Conservation (phyloP, 1,139 yeast genomes). For the Lodderomyces orthopsilosis region DNA sequence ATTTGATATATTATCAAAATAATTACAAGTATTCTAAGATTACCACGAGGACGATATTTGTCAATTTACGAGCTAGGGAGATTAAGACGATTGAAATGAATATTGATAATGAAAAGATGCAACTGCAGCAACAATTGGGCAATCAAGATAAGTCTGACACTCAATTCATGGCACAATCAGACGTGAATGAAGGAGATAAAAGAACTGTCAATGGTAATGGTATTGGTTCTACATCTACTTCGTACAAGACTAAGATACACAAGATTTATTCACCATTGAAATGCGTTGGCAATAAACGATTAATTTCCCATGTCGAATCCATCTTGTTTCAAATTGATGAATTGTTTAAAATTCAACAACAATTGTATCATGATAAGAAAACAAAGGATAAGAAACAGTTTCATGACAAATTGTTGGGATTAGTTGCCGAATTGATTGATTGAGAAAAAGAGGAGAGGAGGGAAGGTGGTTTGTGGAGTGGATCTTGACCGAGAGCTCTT, state of each 20-base stretch:
- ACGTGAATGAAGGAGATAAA: neutral
- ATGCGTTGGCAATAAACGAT: constrained; percentile 31
- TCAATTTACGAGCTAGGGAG: constrained; percentile 57
- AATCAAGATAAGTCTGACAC: neutral
- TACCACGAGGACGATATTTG: constrained; percentile 35
- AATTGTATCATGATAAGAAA: constrained; percentile 10
- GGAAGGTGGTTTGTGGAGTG: no score
- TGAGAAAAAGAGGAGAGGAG: neutral
- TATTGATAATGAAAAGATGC: constrained; percentile 8
- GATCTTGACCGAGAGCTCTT: no score
- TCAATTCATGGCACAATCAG: neutral
- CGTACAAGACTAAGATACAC: constrained; percentile 35
- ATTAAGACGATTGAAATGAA: constrained; percentile 51
- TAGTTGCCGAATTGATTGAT: constrained; percentile 15
- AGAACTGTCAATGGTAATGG: neutral
- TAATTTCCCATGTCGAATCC: constrained; percentile 24
- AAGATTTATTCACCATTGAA: constrained; percentile 36
- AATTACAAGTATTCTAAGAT: constrained; percentile 33
- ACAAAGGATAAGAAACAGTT: constrained; percentile 12
- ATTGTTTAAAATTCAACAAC: constrained; percentile 19
- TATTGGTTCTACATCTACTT: neutral
- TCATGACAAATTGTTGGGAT: constrained; percentile 19
- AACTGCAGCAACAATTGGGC: neutral
- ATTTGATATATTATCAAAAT: constrained; percentile 44
- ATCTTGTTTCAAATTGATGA: constrained; percentile 28